Conservation (phyloP, 148 eudicot genomes). For the Rhododendron mucronatum region DNA sequence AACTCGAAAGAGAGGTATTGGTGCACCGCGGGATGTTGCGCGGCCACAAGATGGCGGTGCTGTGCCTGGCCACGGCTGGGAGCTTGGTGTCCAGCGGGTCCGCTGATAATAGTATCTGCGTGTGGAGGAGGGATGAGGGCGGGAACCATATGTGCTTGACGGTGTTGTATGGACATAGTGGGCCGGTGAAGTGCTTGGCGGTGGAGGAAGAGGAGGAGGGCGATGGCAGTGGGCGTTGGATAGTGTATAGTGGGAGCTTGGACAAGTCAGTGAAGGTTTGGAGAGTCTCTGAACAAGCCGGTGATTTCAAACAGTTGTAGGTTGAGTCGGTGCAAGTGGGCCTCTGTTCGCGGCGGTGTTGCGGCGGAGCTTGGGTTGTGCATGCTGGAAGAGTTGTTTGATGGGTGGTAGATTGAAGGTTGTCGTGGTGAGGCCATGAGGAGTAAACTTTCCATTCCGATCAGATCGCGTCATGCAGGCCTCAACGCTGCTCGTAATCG, state of each 20-base stretch:
- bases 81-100: slow-evolving; percentile 71
- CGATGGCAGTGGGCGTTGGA: slow-evolving; percentile 30
- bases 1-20: background rate
- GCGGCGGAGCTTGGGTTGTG: background rate
- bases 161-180: slow-evolving; percentile 63
- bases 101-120: slow-evolving; percentile 75
- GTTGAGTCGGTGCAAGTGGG: background rate
- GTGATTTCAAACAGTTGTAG: background rate
- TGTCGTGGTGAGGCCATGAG: background rate
- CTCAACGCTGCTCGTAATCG: background rate
- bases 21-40: slow-evolving; percentile 15
- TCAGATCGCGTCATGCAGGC: background rate
- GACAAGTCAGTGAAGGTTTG: slow-evolving; percentile 75
- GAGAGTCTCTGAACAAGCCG: slow-evolving; percentile 40
- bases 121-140: slow-evolving; percentile 58
- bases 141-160: slow-evolving; percentile 58
- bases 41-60: slow-evolving; percentile 22
- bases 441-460: background rate
- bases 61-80: slow-evolving; percentile 45
- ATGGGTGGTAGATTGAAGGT: too few species aligned
- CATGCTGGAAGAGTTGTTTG: background rate
- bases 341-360: background rate
- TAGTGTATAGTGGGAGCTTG: slow-evolving; percentile 78
- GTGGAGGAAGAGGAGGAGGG: slow-evolving; percentile 21
- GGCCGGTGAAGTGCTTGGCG: slow-evolving; percentile 88